Evolutionary conservation across 2,329 filamentous ascomycete species (phyloP).

Genomic region (Diplodia seriata): DNA sequence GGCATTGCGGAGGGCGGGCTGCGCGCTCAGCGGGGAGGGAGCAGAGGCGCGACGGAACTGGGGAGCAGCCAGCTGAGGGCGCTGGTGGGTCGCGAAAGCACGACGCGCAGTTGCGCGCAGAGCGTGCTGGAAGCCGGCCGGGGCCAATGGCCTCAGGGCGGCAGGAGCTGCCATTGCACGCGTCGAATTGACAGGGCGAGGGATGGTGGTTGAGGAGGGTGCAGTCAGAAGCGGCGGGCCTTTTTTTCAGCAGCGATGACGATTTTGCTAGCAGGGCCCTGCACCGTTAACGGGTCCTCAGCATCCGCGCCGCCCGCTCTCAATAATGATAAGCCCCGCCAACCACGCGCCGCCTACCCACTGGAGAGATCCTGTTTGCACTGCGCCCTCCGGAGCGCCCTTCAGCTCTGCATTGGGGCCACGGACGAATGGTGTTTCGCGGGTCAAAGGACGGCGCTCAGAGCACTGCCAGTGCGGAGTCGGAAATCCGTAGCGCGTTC

Average conservation of each 20-base stretch:
- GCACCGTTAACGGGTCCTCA: conserved; percentile 17
- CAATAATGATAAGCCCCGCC: too few relatives aligned
- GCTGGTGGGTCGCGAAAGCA: conserved; percentile 42
- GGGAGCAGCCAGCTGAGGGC: conserved; percentile 40
- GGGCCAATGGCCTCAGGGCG: conserved; percentile 46
- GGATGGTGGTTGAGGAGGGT: conserved; percentile 12
- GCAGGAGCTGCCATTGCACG: conserved; percentile 39
- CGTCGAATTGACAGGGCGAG: conserved; percentile 14
- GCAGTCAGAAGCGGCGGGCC: conserved; percentile 10
- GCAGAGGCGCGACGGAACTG: conserved; percentile 44
- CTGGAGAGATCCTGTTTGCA: conserved; percentile 17
- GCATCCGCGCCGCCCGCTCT: conserved; percentile 13
- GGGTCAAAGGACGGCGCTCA: conserved; percentile 21
- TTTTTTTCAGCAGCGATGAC: conserved; percentile 33
- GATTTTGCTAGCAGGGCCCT: conserved; percentile 29
- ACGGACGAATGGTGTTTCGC: conserved; percentile 25
- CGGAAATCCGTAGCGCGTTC: conserved; percentile 22
- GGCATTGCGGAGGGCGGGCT: conserved; percentile 40
- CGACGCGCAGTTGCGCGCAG: conserved; percentile 46
- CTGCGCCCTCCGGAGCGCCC: conserved; percentile 16
- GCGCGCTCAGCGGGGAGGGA: background rate
- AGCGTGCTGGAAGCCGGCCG: conserved; percentile 39
- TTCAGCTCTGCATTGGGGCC: conserved; percentile 16
- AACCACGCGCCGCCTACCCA: conserved; percentile 9
- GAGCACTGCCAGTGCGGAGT: conserved; percentile 3